phyloP scores from a whole-genome alignment of 192 early-diverging fungal species.

The Coemansia sp. region DNA sequence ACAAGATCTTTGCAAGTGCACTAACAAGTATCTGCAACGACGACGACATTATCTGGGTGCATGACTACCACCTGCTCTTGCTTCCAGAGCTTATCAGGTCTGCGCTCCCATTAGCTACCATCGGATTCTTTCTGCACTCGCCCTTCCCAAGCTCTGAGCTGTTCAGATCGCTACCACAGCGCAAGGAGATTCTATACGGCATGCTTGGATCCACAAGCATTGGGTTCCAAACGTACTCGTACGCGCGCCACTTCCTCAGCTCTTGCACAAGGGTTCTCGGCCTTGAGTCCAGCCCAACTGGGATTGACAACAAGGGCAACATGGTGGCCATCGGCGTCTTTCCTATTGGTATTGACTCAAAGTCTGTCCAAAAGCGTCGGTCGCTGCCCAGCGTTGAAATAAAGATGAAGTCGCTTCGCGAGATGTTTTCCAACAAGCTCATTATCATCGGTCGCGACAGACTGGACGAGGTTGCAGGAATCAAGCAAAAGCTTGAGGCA shows the following conservation, averaged over 20 bases:
- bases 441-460: conserved; percentile 98
- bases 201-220: conserved; percentile 91
- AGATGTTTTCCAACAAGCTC: conserved; percentile 83
- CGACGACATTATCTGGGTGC: conserved; percentile 81
- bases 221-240: conserved; percentile 97
- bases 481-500: conserved; percentile 90
- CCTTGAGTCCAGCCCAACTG: conserved; percentile 85
- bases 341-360: conserved; percentile 96
- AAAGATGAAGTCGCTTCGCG: conserved; percentile 77
- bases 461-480: conserved; percentile 90
- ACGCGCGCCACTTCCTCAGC: conserved; percentile 90
- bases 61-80: conserved; percentile 95
- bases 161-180: conserved; percentile 82
- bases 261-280: conserved; percentile 93
- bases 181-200: conserved; percentile 80
- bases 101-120: conserved; percentile 72
- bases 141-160: conserved; percentile 96
- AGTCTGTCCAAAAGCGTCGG: conserved; percentile 65
- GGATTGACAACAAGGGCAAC: conserved; percentile 79
- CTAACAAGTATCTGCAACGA: conserved; percentile 74
- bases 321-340: conserved; percentile 84
- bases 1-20: conserved; percentile 73
- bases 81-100: conserved; percentile 84
- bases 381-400: conserved; percentile 65
- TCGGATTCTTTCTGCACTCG: conserved; percentile 94